Conservation (phyloP, 139 green algal species). For the Chlorella sp. region DNA sequence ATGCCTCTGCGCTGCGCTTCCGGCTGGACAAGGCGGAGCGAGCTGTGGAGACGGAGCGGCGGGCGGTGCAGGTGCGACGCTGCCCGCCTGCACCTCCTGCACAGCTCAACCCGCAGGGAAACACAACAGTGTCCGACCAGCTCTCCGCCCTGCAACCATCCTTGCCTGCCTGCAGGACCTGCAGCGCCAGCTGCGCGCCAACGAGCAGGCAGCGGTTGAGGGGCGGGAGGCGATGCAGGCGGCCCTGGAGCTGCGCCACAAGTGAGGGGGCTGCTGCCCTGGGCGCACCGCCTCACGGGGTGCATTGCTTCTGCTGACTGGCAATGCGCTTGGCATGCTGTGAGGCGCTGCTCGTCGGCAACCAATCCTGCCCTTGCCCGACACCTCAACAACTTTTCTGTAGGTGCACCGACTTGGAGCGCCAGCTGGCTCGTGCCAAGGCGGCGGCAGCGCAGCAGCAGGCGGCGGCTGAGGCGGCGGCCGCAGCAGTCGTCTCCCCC, state of each 20-base stretch:
- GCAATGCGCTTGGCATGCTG: background rate
- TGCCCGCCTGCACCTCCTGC: background rate
- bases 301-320: too few relatives aligned
- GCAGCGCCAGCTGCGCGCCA: conserved; percentile 50
- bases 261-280: background rate
- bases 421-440: conserved; percentile 12
- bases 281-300: too few relatives aligned
- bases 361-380: too few relatives aligned
- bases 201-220: background rate
- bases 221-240: background rate
- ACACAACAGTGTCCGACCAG: too few relatives aligned
- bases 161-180: conserved; percentile 24
- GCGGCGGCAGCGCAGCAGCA: conserved; percentile 1
- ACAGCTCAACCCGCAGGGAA: too few relatives aligned
- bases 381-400: background rate
- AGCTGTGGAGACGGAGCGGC: conserved; percentile 57
- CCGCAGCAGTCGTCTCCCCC: background rate
- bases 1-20: conserved; percentile 26
- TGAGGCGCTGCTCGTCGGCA: too few relatives aligned
- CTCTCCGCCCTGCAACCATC: too few relatives aligned
- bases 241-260: conserved; percentile 13
- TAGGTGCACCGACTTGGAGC: conserved; percentile 38
- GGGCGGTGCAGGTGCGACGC: conserved; percentile 25
- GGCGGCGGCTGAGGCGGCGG: background rate
- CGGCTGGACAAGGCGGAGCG: conserved; percentile 60